Base-by-base conservation (phyloP, 108 stramenopile species). In the Nannochloropsis salina region DNA sequence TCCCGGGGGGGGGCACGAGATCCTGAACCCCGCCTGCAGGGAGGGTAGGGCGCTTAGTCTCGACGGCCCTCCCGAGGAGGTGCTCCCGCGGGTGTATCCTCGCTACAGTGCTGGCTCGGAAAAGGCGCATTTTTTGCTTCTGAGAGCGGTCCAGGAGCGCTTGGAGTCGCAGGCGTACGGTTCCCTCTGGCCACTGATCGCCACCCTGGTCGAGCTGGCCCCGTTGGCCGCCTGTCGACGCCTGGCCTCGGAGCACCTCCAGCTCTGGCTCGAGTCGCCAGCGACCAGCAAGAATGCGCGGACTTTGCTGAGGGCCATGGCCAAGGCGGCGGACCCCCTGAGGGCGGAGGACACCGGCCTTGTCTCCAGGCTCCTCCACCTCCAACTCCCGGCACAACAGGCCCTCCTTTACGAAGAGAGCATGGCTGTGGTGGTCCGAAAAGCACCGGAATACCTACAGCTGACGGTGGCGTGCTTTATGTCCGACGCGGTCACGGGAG, bases 61-160 rank as follows among this genome's bases (percentile, higher is more conserved):
- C 61, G n/a, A n/a, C n/a, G 61, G 61, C 61, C 61, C 61, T 74
- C 61, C 61, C n/a, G 61, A 74, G 2, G 61, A 74, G 20, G 8
- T 74, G 0, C 61, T 74, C 20, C 61, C 61, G 15, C 61, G 61
- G 15, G 61, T 74, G 20, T 74, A n/a, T 74, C 61, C 61, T n/a
- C 61, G 61, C 61, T 74, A 74, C 61, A 74, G n/a, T 8, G 61
- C 61, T n/a, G 15, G 61, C 61, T n/a, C n/a, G 61, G 61, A 74
- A 74, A 74, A n/a, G 15, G 61, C 61, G 61, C 61, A 74, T n/a
- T 3, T n/a, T 2, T 8, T 74, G 61, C 20, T 74, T 4, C 61
- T 74, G 61, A n/a, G n/a, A 15, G 61, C 61, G 3, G 61, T 74
- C 61, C 15, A 74, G n/a, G 61, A 15, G 20, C 61, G 61, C 61